Evolutionary conservation across 495 filamentous ascomycete genomes (phyloP).

Genomic region (Daldinia bambusicola): DNA sequence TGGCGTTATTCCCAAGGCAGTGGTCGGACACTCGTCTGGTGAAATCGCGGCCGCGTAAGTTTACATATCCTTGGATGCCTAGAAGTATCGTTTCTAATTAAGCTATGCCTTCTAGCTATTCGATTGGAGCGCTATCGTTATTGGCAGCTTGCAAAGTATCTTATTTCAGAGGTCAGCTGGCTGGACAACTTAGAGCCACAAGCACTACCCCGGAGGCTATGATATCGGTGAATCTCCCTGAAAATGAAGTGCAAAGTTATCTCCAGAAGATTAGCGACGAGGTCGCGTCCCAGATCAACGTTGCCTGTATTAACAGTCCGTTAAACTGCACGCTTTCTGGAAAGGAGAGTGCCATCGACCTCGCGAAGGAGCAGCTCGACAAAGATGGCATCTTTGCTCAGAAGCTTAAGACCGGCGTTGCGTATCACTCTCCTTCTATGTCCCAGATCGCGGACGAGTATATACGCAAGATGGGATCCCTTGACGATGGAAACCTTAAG

Average conservation of each 20-base stretch:
- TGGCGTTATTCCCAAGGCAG: constrained; percentile 56
- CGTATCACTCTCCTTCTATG: constrained; percentile 60
- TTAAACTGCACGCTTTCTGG: constrained; percentile 58
- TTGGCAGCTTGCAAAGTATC: constrained; percentile 59
- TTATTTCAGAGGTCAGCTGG: constrained; percentile 51
- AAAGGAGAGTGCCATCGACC: constrained; percentile 48
- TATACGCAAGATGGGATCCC: constrained; percentile 33
- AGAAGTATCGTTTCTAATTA: constrained; percentile 3
- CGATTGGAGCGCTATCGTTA: constrained; percentile 54
- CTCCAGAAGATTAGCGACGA: constrained; percentile 38
- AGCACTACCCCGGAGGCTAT: constrained; percentile 51
- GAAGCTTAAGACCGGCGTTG: constrained; percentile 52
- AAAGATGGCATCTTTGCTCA: constrained; percentile 56
- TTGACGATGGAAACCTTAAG: constrained; percentile 25
- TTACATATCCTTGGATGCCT: not conserved
- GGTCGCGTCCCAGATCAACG: constrained; percentile 36
- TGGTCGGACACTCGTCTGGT: constrained; percentile 69
- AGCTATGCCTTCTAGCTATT: constrained; percentile 44
- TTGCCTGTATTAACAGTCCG: constrained; percentile 64
- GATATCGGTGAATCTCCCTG: constrained; percentile 55
- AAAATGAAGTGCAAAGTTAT: constrained; percentile 38
- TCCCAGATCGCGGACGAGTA: constrained; percentile 53
- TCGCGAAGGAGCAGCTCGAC: constrained; percentile 45
- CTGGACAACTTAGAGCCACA: constrained; percentile 37
- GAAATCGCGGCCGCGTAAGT: constrained; percentile 62